Percentiles rank a stretch among this genome's conserved stretches.
These are phyloP conservation scores for Ceratocystis smalleyi DNA, from an alignment of 2,329 filamentous ascomycete species.

Conservation along the genomic window DNA sequence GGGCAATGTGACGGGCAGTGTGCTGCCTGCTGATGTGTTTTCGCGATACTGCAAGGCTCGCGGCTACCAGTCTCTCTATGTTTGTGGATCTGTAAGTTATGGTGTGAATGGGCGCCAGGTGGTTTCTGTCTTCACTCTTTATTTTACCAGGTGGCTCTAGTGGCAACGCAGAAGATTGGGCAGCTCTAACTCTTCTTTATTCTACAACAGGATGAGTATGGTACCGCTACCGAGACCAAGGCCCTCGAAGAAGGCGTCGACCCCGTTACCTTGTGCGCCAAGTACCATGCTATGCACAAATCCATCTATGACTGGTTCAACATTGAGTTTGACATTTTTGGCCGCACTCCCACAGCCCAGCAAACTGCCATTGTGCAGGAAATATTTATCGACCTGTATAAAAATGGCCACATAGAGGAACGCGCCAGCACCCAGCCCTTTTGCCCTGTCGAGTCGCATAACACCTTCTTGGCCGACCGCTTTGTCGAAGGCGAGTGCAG, in stretches of 20 bases:
- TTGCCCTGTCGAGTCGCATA: conserved; percentile 52
- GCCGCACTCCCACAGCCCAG: conserved; percentile 71
- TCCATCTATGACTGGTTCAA: conserved; percentile 94
- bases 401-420: conserved; percentile 81
- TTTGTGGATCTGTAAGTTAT: conserved; percentile 50
- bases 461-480: conserved; percentile 68
- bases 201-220: conserved; percentile 64
- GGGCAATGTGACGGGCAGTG: conserved; percentile 75
- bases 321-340: conserved; percentile 88
- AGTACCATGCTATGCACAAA: conserved; percentile 81
- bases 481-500: conserved; percentile 70
- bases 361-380: conserved; percentile 89
- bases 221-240: conserved; percentile 90
- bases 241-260: conserved; percentile 75
- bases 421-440: conserved; percentile 78
- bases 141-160: background rate
- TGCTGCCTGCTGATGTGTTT: conserved; percentile 80
- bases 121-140: background rate
- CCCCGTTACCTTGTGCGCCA: conserved; percentile 72
- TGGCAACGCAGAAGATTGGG: background rate
- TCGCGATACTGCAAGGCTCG: conserved; percentile 66
- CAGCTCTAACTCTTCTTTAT: background rate
- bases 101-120: background rate
- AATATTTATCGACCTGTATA: conserved; percentile 73
- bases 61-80: conserved; percentile 63